Evolutionary conservation across 75 land plant species (phyloP).

Genomic region (Adiantum capillusveneris): DNA sequence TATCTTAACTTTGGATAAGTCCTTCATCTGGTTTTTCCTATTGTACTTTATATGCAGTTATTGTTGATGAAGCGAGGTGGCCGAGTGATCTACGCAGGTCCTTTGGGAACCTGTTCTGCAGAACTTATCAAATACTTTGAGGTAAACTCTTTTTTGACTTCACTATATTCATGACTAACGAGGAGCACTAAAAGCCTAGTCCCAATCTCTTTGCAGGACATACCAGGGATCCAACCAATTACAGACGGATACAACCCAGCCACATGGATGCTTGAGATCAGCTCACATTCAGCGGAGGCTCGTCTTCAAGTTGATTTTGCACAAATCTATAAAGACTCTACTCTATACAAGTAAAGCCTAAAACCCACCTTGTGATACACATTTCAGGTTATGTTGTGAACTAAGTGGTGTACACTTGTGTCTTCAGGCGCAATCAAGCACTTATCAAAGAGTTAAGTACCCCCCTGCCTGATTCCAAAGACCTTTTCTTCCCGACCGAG

Average conservation of each 20-base stretch:
- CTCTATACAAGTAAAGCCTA: slow-evolving; percentile 45
- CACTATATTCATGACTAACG: too few relatives aligned
- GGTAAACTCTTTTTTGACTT: slow-evolving; percentile 23
- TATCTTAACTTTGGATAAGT: too few relatives aligned
- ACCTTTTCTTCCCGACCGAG: slow-evolving; percentile 47
- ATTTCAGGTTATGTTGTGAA: not conserved
- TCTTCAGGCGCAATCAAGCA: slow-evolving; percentile 46
- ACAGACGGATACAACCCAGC: slow-evolving; percentile 79
- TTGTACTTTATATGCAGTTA: slow-evolving; percentile 41
- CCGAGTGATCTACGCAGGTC: slow-evolving; percentile 71
- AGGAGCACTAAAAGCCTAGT: not conserved
- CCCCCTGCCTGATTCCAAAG: slow-evolving; percentile 48
- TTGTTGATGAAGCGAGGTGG: slow-evolving; percentile 80
- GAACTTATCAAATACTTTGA: slow-evolving; percentile 71
- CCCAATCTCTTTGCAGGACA: slow-evolving; percentile 28
- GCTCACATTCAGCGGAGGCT: slow-evolving; percentile 50
- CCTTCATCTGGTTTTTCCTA: too few relatives aligned
- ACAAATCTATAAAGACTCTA: slow-evolving; percentile 45
- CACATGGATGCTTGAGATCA: slow-evolving; percentile 89
- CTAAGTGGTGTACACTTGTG: not conserved
- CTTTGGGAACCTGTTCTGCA: slow-evolving; percentile 53
- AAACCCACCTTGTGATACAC: not conserved
- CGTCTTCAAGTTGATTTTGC: slow-evolving; percentile 64
- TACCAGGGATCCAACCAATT: slow-evolving; percentile 69
- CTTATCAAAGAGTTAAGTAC: slow-evolving; percentile 47